Evolutionary conservation across 1,284 basidiomycete genomes (phyloP), one percentile per base, ranked within the genome.

Genomic region (Xanthoconium separans): DNA sequence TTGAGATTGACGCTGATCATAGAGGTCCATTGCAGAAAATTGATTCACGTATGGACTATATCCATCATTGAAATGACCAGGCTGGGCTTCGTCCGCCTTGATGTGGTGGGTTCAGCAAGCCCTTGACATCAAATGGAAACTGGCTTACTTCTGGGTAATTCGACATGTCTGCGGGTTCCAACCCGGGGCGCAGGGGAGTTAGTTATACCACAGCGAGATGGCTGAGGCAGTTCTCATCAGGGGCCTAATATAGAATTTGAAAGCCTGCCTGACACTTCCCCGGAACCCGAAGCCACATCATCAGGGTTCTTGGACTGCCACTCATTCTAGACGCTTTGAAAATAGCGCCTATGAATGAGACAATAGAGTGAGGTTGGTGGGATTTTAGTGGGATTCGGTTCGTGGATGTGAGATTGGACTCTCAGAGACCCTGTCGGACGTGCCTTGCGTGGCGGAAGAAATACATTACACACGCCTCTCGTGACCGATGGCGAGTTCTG

Each of bases 51-150:
- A 77, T 10, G 76, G 74, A 53, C 65, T 68, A 60, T 80, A 82
- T 3, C 82, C 80, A 54, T 85, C 83, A 60, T 83, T 83, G 64
- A 82, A 83, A 51, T 75, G 76, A 34, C 77, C 66, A n/a, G 70
- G 73, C 56, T 83, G 82, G 9, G 74, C 78, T 63, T 85, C 83
- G 63, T 84, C 78, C 6, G 78, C 75, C 79, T 83, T 47, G 47
- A 16, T 40, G 33, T 36, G 27, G 54, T 37, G 44, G 6, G 15
- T 46, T 65, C 24, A 51, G 16, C 18, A 2, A 13, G n/a, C 24
- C 16, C 15, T 31, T 12, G 6, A n/a, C 4, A 10, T 36, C 20
- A 22, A 44, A 16, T 11, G 27, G 13, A 20, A 30, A 27, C 42
- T 16, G 15, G 40, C 63, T 36, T 60, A 75, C 77, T 65, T 78